Evolutionary conservation across 2,329 filamentous ascomycete genomes (phyloP), one percentile per base, ranked within the genome.

Genomic region (Aspergillus sp.): DNA sequence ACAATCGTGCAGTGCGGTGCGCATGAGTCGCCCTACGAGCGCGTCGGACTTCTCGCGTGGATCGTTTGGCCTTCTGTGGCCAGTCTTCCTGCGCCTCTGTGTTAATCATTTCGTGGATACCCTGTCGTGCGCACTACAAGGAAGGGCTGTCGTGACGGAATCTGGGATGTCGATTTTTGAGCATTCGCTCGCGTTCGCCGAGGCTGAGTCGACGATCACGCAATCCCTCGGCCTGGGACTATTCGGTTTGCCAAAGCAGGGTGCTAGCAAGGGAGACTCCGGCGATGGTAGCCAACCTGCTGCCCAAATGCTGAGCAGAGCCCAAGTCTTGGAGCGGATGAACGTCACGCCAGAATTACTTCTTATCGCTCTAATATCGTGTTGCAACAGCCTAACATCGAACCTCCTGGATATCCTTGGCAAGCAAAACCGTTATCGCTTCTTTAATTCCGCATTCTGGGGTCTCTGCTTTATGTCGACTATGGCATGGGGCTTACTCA

Each of bases 91-190:
- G 54, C 70, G 76, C 4, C 70, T 89, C 9, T 87, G 85, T 63
- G 76, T 88, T 2, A 93, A 92, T 66, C 91, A 96, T 71, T 94
- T 98, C 67, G 79, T 96, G 20, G 95, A 98, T 75, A 95, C 91
- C 0, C 78, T 98, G 10, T 89, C 90, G 4, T 96, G 92, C 73
- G 91, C 94, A 10, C 84, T 98, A 6, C 92, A 96, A 73, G 94
- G 94, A 32, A 87, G 90, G 2, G 85, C 87, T 2, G 85, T 91
- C 0, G 86, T 90, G 63, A 89, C 91, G 0, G 95, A 98, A 77
- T 96, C 92, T 1, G 93, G 92, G 18, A 96, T 98, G 91, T 96
- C 93, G 0, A 85, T 97, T 2, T 96, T 98, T 69, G 95, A 99
- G 73, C 93, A 97, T 71, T 97, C 93, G 0, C 82, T 99, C 9